Base-by-base conservation (phyloP, 768 basidiomycete genomes). In the Thelephora ganbajun region DNA sequence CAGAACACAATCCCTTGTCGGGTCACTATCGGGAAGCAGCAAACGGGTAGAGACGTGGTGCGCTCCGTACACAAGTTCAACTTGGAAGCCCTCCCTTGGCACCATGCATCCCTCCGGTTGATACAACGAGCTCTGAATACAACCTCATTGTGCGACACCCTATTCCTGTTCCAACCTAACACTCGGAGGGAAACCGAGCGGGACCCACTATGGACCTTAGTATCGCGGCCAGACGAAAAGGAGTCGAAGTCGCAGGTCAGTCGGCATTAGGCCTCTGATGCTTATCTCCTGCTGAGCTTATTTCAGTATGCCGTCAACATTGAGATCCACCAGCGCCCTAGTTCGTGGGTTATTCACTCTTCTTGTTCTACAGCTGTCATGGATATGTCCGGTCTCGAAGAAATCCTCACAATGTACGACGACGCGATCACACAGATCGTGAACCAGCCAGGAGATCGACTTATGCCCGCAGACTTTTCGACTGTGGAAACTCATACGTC, bases 1-100 rank as follows among this genome's bases (percentile, higher is more conserved):
- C 20, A 72, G 71, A 73, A 69, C 50, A 73, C 71, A 1, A 58
- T 72, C 14, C 72, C 71, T 5, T 71, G 63, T 45, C 66, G 71
- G 7, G 55, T 72, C 43, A 59, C 47, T n/a, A 37, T 73, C 30
- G 51, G 48, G 11, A 46, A 42, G 12, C 42, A 42, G 5, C 47
- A 54, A 39, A 54, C 43, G 3, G 70, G 67, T 48, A 57, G 57
- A 33, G 63, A 63, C 6, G 43, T 72, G 3, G 57, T 73, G 22
- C 58, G 54, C 37, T 53, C 53, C 7, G 59, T 73, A 22, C 72
- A 73, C 42, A 49, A 55, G 26, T 48, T 50, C 14, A 71, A 72
- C 46, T 53, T 70, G 23, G 59, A 64, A 2, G 65, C 65, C 13
- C 54, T 70, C 48, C 54, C 62, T 1, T 70, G 69, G 64, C 71